Base-by-base conservation (phyloP, 2,329 filamentous ascomycete genomes). In the Aspergillus thermomutatus region DNA sequence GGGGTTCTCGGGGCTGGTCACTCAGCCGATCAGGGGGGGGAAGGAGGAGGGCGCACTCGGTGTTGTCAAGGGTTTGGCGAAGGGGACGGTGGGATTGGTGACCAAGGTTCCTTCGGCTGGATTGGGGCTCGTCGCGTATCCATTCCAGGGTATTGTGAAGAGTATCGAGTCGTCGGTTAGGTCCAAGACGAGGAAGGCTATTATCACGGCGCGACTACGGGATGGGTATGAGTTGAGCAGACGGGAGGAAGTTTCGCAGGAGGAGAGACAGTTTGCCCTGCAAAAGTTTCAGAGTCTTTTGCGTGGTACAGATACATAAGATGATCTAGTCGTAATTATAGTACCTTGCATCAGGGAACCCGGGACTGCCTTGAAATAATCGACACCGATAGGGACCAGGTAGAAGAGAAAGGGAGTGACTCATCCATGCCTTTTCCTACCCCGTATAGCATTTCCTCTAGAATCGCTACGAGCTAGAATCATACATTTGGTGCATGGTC, bases 41-140 rank as follows among this genome's bases (percentile, higher is more conserved):
- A 68, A 66, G 53, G 62, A 72, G 4, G 69, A 70, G 2, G 74
- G 74, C 0, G 59, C 66, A 0, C 25, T 65, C 1, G 74, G 75
- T 0, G 64, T 72, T 9, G 60, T 66, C 1, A 73, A 71, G 40
- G 72, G 73, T 0, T 41, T 75, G 0, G 69, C 66, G 1, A 77
- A 73, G 52, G 76, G 74, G 1, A 57, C 63, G 0, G 55, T 64
- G 21, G 66, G 67, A 1, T 34, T 67, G 0, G 14, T 60, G 0
- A 61, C 66, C 14, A 67, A 66, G 49, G 52, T 66, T 3, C 60
- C 62, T 26, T 62, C 66, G n/a, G 66, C 60, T 60, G 62, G 62
- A 28, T 26, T 71, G 6, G 70, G 70, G 0, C 55, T 73, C 19
- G 58, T 72, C 23, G 68, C 68, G 1, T 74, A 74, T 51, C 69